These are phyloP conservation scores for Hygrophorus pudorinus DNA, from an alignment of 768 basidiomycete species.

Conservation along the genomic window DNA sequence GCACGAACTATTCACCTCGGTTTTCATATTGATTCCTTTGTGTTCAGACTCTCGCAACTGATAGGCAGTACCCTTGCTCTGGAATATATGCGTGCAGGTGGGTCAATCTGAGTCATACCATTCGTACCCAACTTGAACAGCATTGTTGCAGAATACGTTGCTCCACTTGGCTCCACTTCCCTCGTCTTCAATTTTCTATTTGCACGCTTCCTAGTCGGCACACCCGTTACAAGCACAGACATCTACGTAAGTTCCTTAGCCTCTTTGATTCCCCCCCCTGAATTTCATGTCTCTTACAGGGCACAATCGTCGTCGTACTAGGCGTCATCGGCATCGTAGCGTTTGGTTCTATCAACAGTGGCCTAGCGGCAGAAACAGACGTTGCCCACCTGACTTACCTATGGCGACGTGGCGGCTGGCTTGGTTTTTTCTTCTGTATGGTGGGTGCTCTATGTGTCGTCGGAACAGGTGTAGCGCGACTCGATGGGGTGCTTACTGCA, in stretches of 20 bases:
- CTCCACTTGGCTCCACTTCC: conserved; percentile 87
- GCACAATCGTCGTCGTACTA: conserved; percentile 71
- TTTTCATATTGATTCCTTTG: background rate
- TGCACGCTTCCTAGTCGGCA: conserved; percentile 80
- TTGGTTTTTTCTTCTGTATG: conserved; percentile 84
- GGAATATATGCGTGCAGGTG: conserved; percentile 80
- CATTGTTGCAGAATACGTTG: conserved; percentile 71
- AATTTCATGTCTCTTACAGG: conserved; percentile 29
- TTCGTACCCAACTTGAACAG: conserved; percentile 5
- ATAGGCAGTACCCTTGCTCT: conserved; percentile 82
- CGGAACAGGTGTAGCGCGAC: conserved; percentile 57
- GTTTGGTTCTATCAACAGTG: conserved; percentile 78
- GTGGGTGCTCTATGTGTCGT: conserved; percentile 52
- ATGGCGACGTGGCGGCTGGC: conserved; percentile 85
- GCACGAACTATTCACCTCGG: conserved; percentile 15
- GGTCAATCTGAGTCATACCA: background rate
- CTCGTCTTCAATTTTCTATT: conserved; percentile 96
- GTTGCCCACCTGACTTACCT: conserved; percentile 69
- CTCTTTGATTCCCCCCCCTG: conserved; percentile 1
- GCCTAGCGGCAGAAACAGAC: conserved; percentile 63
- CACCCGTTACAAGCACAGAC: conserved; percentile 74
- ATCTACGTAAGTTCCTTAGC: conserved; percentile 50
- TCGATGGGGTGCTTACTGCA: conserved; percentile 63
- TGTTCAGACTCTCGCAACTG: conserved; percentile 63
- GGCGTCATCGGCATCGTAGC: conserved; percentile 85